Percentiles rank a stretch among this genome's conserved stretches.
Conservation (phyloP, 1,284 basidiomycete genomes). For the Malassezia dermatis region DNA sequence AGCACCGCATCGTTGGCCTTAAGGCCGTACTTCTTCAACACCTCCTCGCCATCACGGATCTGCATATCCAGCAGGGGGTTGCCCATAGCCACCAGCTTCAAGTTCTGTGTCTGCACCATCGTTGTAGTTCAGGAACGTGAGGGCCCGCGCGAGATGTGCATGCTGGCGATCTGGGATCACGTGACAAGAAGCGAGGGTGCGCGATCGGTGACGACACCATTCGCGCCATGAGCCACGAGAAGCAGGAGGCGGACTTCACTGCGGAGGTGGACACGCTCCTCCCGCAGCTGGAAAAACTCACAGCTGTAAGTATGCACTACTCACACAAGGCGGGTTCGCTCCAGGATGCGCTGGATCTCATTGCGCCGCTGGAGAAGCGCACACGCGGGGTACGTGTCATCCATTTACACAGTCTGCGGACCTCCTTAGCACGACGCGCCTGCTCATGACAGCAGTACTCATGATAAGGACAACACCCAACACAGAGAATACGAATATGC, state of each 20-base stretch:
- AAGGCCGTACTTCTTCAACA: conserved; percentile 81
- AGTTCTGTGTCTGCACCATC: conserved; percentile 20
- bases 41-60: conserved; percentile 60
- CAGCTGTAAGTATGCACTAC: conserved; percentile 45
- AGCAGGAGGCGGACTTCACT: conserved; percentile 55
- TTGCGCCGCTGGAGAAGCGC: conserved; percentile 84
- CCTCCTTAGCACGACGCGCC: conserved; percentile 73
- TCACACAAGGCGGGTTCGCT: not conserved
- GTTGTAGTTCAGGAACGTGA: not conserved
- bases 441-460: conserved; percentile 62
- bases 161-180: conserved; percentile 5
- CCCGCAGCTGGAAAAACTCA: conserved; percentile 50
- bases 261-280: conserved; percentile 52
- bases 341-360: conserved; percentile 68
- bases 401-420: conserved; percentile 65
- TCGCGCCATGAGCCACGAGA: conserved; percentile 33
- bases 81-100: conserved; percentile 45
- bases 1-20: conserved; percentile 95
- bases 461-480: conserved; percentile 33
- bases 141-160: not conserved
- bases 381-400: conserved; percentile 70
- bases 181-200: not conserved
- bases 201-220: conserved; percentile 4
- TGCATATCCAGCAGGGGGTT: conserved; percentile 50
- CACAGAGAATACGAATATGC: conserved; percentile 24